Evolutionary conservation across 768 basidiomycete genomes (phyloP).

Genomic region (Trametes coccinea): DNA sequence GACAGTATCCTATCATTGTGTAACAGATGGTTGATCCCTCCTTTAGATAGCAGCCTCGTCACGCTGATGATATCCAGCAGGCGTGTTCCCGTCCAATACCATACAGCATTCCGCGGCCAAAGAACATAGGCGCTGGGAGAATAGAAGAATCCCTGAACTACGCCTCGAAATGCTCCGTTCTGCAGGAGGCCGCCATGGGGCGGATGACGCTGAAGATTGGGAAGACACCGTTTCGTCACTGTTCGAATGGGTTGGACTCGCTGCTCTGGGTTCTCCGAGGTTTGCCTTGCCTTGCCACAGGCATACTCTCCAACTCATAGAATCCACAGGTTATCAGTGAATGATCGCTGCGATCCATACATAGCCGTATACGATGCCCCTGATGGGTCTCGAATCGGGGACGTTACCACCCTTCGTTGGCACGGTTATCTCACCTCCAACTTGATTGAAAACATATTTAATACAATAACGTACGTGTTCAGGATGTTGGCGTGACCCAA

Average conservation of each 20-base stretch:
- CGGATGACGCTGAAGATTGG: slow-evolving; percentile 46
- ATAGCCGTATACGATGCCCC: slow-evolving; percentile 67
- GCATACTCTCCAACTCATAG: not conserved
- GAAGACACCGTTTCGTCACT: slow-evolving; percentile 43
- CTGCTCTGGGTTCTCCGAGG: slow-evolving; percentile 66
- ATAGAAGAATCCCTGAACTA: slow-evolving; percentile 2
- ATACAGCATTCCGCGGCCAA: slow-evolving; percentile 38
- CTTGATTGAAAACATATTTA: slow-evolving; percentile 56
- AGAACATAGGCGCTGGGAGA: slow-evolving; percentile 5
- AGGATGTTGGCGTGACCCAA: not conserved
- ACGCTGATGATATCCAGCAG: slow-evolving; percentile 41
- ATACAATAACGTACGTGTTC: slow-evolving; percentile 42
- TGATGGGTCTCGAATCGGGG: slow-evolving; percentile 42
- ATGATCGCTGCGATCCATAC: slow-evolving; percentile 69
- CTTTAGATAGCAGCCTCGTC: slow-evolving; percentile 3
- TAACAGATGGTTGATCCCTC: not conserved
- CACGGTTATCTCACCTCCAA: slow-evolving; percentile 51
- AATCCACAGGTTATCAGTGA: slow-evolving; percentile 51
- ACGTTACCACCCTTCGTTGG: slow-evolving; percentile 60
- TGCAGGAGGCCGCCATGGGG: not conserved
- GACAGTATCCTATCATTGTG: slow-evolving; percentile 46
- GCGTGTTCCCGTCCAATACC: slow-evolving; percentile 30
- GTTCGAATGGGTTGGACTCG: slow-evolving; percentile 79
- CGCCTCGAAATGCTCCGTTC: not conserved
- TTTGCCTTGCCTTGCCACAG: slow-evolving; percentile 26